Percentiles rank a stretch among this genome's conserved stretches.
These are phyloP conservation scores for Collybiopsis luxurians DNA, from an alignment of 768 basidiomycete genomes.

Conservation along the genomic window DNA sequence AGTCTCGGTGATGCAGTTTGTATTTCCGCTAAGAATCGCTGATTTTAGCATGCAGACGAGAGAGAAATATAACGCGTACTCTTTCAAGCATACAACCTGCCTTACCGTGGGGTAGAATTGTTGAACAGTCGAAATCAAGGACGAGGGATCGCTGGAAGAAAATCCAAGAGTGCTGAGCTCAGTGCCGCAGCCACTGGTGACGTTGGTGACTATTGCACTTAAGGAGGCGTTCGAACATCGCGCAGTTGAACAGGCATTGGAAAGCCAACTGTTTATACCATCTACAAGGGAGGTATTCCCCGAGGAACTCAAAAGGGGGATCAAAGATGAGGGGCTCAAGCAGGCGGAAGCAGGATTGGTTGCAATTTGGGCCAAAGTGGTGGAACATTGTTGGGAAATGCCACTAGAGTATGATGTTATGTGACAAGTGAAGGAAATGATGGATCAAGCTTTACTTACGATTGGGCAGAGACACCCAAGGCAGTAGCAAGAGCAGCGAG, in stretches of 20 bases:
- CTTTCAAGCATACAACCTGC: slow-evolving; percentile 57
- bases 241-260: slow-evolving; percentile 45
- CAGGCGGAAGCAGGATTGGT: slow-evolving; percentile 42
- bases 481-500: slow-evolving; percentile 27
- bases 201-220: slow-evolving; percentile 47
- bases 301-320: slow-evolving; percentile 33
- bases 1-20: slow-evolving; percentile 54
- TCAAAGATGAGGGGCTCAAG: slow-evolving; percentile 44
- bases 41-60: neutral
- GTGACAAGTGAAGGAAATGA: neutral
- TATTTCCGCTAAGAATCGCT: slow-evolving; percentile 29
- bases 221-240: slow-evolving; percentile 63
- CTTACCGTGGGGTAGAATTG: slow-evolving; percentile 55
- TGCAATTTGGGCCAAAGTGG: slow-evolving; percentile 43
- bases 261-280: slow-evolving; percentile 60
- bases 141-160: slow-evolving; percentile 13
- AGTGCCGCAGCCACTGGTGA: slow-evolving; percentile 45
- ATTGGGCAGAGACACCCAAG: slow-evolving; percentile 32
- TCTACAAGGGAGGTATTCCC: slow-evolving; percentile 38
- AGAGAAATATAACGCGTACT: slow-evolving; percentile 37
- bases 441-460: slow-evolving; percentile 35
- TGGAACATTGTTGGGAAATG: slow-evolving; percentile 44
- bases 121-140: slow-evolving; percentile 41
- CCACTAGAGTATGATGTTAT: neutral
- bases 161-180: slow-evolving; percentile 34